A percentile compares a stretch with the other conserved stretches of the same genome.
phyloP scores from a whole-genome alignment of 2,329 filamentous ascomycete genomes.

The Fusarium gaditjirri region DNA sequence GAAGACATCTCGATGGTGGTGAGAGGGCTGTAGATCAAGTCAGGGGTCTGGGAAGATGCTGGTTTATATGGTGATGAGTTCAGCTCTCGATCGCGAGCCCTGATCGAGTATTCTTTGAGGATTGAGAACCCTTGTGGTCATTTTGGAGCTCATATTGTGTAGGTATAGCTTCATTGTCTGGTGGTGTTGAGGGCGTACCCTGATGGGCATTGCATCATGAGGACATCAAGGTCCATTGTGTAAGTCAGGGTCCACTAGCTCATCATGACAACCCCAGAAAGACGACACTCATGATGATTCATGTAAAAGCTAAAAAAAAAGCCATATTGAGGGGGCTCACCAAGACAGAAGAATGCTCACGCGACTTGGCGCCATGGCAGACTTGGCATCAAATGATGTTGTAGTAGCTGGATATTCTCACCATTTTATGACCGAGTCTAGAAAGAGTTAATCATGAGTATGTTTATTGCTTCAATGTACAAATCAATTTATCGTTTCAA shows the following conservation, averaged over 20 bases:
- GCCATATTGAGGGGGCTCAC: fast-evolving
- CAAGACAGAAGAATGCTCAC: neutral
- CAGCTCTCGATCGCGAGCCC: neutral
- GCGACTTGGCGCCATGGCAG: neutral
- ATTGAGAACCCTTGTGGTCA: slow-evolving; percentile 26
- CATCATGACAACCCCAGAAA: slow-evolving; percentile 10
- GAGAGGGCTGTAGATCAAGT: neutral
- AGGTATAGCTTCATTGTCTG: neutral
- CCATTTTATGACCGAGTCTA: neutral
- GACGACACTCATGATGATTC: neutral
- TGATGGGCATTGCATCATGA: slow-evolving; percentile 38
- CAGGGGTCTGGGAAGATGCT: neutral
- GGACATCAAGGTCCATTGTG: slow-evolving; percentile 31
- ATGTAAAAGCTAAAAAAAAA: fast-evolving
- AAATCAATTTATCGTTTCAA: neutral
- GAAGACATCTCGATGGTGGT: neutral
- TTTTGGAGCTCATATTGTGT: neutral
- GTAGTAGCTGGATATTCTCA: neutral
- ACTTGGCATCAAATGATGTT: neutral
- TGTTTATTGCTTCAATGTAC: neutral
- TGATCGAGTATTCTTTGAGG: fast-evolving
- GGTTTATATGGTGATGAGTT: slow-evolving; percentile 2
- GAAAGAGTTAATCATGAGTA: neutral
- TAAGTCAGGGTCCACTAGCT: slow-evolving; percentile 12
- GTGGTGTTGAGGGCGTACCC: slow-evolving; percentile 13